Base-by-base conservation (phyloP, 805 yeast species). In the Yamadazyma nakazawae region DNA sequence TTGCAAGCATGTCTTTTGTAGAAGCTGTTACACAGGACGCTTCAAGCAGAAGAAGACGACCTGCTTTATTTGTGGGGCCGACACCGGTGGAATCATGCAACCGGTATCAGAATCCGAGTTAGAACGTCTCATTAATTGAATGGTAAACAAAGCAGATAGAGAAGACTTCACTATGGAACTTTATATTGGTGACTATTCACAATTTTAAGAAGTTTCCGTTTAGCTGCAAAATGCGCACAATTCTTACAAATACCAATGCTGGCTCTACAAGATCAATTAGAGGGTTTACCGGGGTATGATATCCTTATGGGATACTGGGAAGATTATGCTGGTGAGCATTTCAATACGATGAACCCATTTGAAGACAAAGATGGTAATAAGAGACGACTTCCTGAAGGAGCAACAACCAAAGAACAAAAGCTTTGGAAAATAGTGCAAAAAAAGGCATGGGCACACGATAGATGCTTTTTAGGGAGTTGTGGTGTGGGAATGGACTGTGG, bases 361-460 rank as follows among this genome's bases (percentile, higher is more conserved):
- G 75, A 77, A 49, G 81, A 82, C 57, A 69, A 45, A 58, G 76
- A 57, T 80, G 96, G 81, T 11, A 75, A 75, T 42, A 75, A 81
- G 49, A 72, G 89, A 30, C 76, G 76, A 50, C 73, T 88, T 12
- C 87, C 91, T 1, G 75, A 75, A 17, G 75, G 81, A 25, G 46
- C 54, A 17, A 55, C 63, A 17, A 76, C 78, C 43, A 68, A 73
- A 34, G 94, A 89, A 53, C 78, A 75, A 40, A 77, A 78, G 55
- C 68, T 75, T 7, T 92, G 94, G 95, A 85, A 83, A 59, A 67
- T 62, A 21, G 69, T 90, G n/a, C 91, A 84, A 58, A 74, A 68
- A 42, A 76, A 80, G 50, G 97, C 97, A 0, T 91, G 97, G 97
- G 58, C 76, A 13, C 90, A 92, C 60, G 98, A 92, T 61, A 77